phyloP scores from a whole-genome alignment of 345 rosid species.

The Salix exigua region DNA sequence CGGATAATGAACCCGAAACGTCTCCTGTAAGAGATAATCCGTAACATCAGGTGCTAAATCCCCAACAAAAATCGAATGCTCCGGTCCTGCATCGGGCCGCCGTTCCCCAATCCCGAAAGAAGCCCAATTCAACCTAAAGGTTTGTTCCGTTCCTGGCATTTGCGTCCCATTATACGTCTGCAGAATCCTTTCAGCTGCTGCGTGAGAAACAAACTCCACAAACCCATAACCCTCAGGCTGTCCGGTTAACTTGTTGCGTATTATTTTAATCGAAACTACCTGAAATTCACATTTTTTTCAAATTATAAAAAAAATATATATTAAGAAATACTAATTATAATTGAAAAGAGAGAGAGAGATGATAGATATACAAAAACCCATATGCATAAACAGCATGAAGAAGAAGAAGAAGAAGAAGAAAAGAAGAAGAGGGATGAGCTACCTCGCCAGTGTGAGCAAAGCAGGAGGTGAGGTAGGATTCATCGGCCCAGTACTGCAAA shows the following conservation, averaged over 20 bases:
- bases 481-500: conserved; percentile 94
- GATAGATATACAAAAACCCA: background rate
- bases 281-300: conserved; percentile 12
- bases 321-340: background rate
- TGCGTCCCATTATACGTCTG: conserved; percentile 79
- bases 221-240: conserved; percentile 98
- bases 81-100: conserved; percentile 83
- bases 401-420: background rate
- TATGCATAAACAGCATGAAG: background rate
- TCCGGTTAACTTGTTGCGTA: conserved; percentile 88
- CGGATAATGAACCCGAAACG: conserved; percentile 70
- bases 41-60: conserved; percentile 95
- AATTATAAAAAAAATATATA: background rate
- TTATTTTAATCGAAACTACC: conserved; percentile 86
- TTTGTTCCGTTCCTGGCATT: conserved; percentile 86
- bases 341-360: background rate
- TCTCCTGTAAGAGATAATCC: conserved; percentile 88
- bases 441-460: conserved; percentile 98
- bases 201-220: conserved; percentile 84
- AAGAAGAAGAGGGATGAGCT: background rate
- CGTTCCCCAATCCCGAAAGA: conserved; percentile 92
- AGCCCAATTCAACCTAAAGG: conserved; percentile 93
- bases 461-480: conserved; percentile 74
- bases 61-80: conserved; percentile 95
- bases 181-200: conserved; percentile 81